Evolutionary conservation across 192 early-diverging fungal species (phyloP).

Genomic region (Coemansia sp.): DNA sequence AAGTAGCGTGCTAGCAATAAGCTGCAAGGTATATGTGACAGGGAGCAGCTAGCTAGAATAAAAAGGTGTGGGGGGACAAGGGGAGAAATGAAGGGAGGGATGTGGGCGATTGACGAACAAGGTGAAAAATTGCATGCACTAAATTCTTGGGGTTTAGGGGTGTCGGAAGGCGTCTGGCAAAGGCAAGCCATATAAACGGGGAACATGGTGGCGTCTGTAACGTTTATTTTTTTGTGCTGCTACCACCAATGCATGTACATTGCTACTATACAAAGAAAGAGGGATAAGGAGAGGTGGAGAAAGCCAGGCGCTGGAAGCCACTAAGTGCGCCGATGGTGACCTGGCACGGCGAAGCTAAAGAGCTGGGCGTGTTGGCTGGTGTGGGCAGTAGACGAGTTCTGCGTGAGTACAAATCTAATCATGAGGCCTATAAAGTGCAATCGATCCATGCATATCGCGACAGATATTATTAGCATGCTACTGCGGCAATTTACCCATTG

Average conservation of each 20-base stretch:
- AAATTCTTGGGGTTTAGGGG: not conserved
- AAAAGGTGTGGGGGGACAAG: not conserved
- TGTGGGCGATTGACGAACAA: not conserved
- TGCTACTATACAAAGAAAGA: not conserved
- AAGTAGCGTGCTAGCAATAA: not conserved
- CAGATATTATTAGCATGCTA: constrained; percentile 7
- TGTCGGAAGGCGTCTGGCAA: not conserved
- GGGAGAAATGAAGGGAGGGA: not conserved
- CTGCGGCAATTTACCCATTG: constrained; percentile 16
- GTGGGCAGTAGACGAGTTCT: constrained; percentile 6
- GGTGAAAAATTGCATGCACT: not conserved
- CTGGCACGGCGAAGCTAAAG: not conserved
- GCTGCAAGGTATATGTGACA: not conserved
- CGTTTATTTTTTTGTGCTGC: constrained; percentile 7
- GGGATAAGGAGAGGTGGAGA: not conserved
- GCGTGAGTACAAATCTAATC: constrained; percentile 11
- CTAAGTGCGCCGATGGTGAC: not conserved
- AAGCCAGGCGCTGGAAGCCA: not conserved
- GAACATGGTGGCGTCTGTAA: constrained; percentile 1
- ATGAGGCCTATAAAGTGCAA: constrained; percentile 14
- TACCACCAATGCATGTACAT: constrained; percentile 4
- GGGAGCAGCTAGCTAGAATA: not conserved
- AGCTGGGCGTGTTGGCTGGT: not conserved
- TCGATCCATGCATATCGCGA: constrained; percentile 13
- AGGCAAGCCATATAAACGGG: constrained; percentile 6